These are phyloP conservation scores for Fusarium chlamydosporum DNA, from an alignment of 2,329 filamentous ascomycete species.

Conservation along the genomic window DNA sequence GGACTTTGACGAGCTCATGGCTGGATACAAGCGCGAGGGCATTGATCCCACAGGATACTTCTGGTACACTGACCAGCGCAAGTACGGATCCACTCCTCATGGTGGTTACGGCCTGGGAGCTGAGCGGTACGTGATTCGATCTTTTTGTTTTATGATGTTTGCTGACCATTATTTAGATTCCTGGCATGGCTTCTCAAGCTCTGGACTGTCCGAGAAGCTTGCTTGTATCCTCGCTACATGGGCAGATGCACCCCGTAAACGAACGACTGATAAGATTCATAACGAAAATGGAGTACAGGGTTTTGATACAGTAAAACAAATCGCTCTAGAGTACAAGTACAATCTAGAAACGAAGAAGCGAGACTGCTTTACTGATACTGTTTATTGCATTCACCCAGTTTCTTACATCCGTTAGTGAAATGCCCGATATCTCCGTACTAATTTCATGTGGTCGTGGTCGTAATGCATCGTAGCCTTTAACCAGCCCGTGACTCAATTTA, in stretches of 20 bases:
- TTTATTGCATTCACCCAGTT: neutral
- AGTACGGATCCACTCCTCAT: slow-evolving; percentile 91
- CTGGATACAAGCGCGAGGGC: slow-evolving; percentile 86
- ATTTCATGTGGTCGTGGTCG: slow-evolving; percentile 4
- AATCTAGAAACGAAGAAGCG: slow-evolving; percentile 30
- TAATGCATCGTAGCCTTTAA: slow-evolving; percentile 22
- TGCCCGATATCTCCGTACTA: slow-evolving; percentile 29
- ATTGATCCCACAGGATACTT: slow-evolving; percentile 91
- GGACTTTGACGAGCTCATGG: slow-evolving; percentile 89
- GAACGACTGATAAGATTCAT: slow-evolving; percentile 25
- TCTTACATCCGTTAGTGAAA: slow-evolving; percentile 2
- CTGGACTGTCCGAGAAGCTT: slow-evolving; percentile 75
- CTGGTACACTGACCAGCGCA: slow-evolving; percentile 98
- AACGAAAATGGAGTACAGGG: slow-evolving; percentile 38
- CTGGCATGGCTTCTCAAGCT: slow-evolving; percentile 75
- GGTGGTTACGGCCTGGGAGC: slow-evolving; percentile 94
- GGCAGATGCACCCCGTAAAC: slow-evolving; percentile 80
- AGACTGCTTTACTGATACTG: slow-evolving; percentile 32
- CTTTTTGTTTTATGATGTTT: neutral
- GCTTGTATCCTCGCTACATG: slow-evolving; percentile 85
- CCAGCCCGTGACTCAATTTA: slow-evolving; percentile 17
- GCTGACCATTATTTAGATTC: slow-evolving; percentile 54
- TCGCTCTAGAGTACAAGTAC: slow-evolving; percentile 23
- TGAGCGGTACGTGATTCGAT: slow-evolving; percentile 68
- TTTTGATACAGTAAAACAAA: slow-evolving; percentile 32